Base-by-base conservation (phyloP, 2,329 filamentous ascomycete genomes). In the Basipetospora chlamydospora region DNA sequence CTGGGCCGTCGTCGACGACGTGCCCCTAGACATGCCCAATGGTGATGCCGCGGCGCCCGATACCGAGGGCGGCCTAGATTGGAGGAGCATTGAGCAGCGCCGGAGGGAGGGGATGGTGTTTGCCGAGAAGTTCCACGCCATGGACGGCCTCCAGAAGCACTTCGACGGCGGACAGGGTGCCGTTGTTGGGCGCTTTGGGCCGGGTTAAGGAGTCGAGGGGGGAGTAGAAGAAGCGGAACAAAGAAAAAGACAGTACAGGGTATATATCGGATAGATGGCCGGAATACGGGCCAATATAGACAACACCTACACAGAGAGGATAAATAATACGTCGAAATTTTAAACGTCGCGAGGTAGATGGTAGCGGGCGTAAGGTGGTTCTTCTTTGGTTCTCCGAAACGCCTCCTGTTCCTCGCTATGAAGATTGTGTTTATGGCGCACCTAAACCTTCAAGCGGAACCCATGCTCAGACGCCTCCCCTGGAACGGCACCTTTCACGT, bases 391-490 rank as follows among this genome's bases (percentile, higher is more conserved):
- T n/a, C n/a, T n/a, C n/a, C n/a, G n/a, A n/a, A n/a, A n/a, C n/a
- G n/a, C n/a, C n/a, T n/a, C n/a, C n/a, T n/a, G n/a, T n/a, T n/a
- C n/a, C n/a, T n/a, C n/a, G n/a, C n/a, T n/a, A n/a, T n/a, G n/a
- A n/a, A n/a, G n/a, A n/a, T 28, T 28, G 6, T 10, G 15, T 17
- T 17, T 12, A 31, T 6, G n/a, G 10, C 8, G 34, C 33, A n/a
- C n/a, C n/a, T n/a, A 78, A 31, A 78, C 49, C 52, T 75, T 66
- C 49, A 80, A 83, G 25, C 77, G 64, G 53, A 83, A 83, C 0
- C 77, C 76, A 46, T 73, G 69, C 39, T 65, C 59, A 9, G 60
- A 66, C 16, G 67, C 72, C 44, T 67, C 64, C 0, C 68, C 70
- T 0, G 73, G 69, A 31, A 69, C 56, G 1, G 65, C 67, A 3